phyloP scores from a whole-genome alignment of 2,329 filamentous ascomycete species.

The Colletotrichum falcatum region DNA sequence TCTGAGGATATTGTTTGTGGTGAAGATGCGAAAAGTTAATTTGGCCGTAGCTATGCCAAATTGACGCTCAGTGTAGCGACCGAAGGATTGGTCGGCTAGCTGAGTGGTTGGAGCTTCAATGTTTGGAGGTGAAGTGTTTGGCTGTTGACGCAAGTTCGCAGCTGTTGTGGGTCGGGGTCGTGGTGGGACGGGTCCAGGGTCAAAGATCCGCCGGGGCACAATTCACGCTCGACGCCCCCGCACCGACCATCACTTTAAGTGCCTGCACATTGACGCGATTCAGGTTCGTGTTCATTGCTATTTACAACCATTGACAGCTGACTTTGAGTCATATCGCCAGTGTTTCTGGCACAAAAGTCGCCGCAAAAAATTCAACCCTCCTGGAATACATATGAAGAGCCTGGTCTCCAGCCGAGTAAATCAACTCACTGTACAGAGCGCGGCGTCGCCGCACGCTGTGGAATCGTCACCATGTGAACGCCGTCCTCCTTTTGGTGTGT shows the following conservation, averaged over 20 bases:
- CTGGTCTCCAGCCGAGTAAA: not conserved
- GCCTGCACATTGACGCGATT: not conserved
- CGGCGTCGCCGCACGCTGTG: slow-evolving; percentile 38
- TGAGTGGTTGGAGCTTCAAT: slow-evolving; percentile 4
- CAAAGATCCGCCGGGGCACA: slow-evolving; percentile 34
- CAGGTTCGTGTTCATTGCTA: slow-evolving; percentile 20
- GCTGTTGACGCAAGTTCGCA: slow-evolving; percentile 28
- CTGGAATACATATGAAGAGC: slow-evolving; percentile 4
- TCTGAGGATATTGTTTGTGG: not conserved
- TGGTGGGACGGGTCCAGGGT: slow-evolving; percentile 27
- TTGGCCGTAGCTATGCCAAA: not conserved
- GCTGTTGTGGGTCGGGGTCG: slow-evolving; percentile 37
- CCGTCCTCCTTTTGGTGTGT: slow-evolving; percentile 40
- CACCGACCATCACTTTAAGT: not conserved
- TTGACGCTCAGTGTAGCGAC: not conserved
- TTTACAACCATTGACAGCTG: slow-evolving; percentile 31
- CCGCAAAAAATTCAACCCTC: not conserved
- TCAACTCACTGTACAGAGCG: slow-evolving; percentile 34
- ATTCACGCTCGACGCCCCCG: not conserved
- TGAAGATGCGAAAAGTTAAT: not conserved
- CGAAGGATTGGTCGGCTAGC: slow-evolving; percentile 30
- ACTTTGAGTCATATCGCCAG: slow-evolving; percentile 5
- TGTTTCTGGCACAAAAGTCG: slow-evolving; percentile 16
- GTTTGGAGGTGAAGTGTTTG: not conserved
- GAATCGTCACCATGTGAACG: slow-evolving; percentile 38